Evolutionary conservation across 192 early-diverging fungal species (phyloP).

Genomic region (Podila horticola): DNA sequence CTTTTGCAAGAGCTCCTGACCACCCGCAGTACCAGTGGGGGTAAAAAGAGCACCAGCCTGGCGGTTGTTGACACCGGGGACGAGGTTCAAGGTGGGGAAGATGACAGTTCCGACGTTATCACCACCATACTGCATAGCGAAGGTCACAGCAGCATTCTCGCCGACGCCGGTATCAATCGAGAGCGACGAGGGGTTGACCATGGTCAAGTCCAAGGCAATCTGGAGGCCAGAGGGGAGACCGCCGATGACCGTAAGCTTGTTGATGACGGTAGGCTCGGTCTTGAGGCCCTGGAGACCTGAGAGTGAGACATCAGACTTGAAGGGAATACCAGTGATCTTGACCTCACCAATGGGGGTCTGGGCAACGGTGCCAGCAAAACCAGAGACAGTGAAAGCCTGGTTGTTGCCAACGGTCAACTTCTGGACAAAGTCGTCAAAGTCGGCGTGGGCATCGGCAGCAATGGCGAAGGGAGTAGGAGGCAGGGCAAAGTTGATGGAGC

Average conservation of each 20-base stretch:
- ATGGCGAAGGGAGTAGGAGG: conserved; percentile 58
- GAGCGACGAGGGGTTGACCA: conserved; percentile 61
- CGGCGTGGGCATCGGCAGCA: conserved; percentile 50
- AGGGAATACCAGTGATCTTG: conserved; percentile 60
- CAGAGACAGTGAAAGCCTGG: conserved; percentile 57
- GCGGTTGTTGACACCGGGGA: conserved; percentile 56
- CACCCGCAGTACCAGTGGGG: conserved; percentile 55
- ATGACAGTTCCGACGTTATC: conserved; percentile 58
- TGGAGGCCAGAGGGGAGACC: conserved; percentile 54
- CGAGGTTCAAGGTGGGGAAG: conserved; percentile 55
- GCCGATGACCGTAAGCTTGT: conserved; percentile 64
- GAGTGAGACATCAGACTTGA: conserved; percentile 60
- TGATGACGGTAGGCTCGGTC: conserved; percentile 61
- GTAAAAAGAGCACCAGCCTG: conserved; percentile 59
- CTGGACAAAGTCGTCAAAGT: conserved; percentile 64
- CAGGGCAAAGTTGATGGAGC: conserved; percentile 58
- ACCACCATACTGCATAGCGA: conserved; percentile 56
- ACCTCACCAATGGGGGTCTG: conserved; percentile 66
- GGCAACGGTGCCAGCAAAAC: conserved; percentile 60
- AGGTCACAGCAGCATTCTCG: conserved; percentile 57
- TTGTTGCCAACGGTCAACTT: conserved; percentile 56
- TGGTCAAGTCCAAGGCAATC: conserved; percentile 52
- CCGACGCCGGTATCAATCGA: conserved; percentile 60
- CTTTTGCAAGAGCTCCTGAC: conserved; percentile 59
- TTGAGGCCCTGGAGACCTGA: conserved; percentile 67